Percentiles rank a stretch among this genome's conserved stretches.
These are phyloP conservation scores for Anthoceros angustus DNA, from an alignment of 225 moss, liverwort and hornwort species.

Conservation along the genomic window DNA sequence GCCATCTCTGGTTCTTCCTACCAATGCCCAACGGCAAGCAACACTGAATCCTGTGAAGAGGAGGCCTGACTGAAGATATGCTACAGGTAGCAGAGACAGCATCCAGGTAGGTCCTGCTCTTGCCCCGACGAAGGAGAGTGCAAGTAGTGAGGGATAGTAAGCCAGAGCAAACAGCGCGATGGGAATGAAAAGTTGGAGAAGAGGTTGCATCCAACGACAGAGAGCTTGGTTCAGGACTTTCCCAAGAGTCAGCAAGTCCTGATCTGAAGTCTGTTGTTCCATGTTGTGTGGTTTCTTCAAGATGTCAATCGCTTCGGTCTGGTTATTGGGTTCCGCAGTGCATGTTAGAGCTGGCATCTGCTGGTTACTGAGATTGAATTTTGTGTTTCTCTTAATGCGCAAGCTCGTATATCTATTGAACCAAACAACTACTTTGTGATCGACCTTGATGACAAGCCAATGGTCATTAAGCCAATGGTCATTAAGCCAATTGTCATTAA, in stretches of 20 bases:
- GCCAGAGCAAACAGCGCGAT: constrained; percentile 6
- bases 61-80: constrained; percentile 5
- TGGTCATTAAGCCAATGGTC: too few relatives aligned
- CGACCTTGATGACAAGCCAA: too few relatives aligned
- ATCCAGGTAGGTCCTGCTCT: constrained; percentile 6
- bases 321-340: not conserved
- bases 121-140: constrained; percentile 12
- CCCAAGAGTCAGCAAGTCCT: not conserved
- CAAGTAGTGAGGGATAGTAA: constrained; percentile 7
- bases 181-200: constrained; percentile 8
- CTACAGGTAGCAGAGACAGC: constrained; percentile 3
- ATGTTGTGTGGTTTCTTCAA: not conserved
- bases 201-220: constrained; percentile 6
- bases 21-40: constrained; percentile 1
- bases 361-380: too few relatives aligned
- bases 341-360: not conserved
- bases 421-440: too few relatives aligned
- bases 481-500: too few relatives aligned
- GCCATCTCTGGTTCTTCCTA: constrained; percentile 5
- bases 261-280: not conserved
- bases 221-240: not conserved
- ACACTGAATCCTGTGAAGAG: constrained; percentile 8
- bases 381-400: too few relatives aligned
- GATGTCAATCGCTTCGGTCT: not conserved
- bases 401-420: too few relatives aligned